Conservation (phyloP, 2,329 filamentous ascomycete genomes). For the Trichoderma simmonsii region DNA sequence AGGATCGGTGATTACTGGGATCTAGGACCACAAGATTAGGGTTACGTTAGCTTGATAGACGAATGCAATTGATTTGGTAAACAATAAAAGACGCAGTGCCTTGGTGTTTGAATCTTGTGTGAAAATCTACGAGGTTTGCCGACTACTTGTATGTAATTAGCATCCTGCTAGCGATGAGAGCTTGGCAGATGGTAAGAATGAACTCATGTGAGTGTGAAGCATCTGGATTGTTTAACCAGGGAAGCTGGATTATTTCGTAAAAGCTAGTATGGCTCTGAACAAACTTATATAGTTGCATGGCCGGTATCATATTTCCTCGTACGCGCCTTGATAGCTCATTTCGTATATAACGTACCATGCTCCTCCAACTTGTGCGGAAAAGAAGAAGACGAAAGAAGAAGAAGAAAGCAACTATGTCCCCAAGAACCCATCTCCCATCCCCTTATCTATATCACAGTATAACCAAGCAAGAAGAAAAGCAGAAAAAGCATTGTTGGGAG, state of each 20-base stretch:
- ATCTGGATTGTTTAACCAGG: neutral
- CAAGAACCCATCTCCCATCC: neutral
- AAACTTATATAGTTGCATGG: neutral
- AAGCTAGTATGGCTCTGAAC: neutral
- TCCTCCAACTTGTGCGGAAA: neutral
- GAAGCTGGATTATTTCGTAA: neutral
- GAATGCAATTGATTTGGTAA: conserved; percentile 16
- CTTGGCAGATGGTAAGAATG: neutral
- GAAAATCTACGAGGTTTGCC: neutral
- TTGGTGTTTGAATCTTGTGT: neutral
- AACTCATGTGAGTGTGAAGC: neutral
- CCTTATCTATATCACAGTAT: neutral
- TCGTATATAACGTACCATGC: neutral
- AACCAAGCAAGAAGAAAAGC: neutral
- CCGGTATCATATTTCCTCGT: neutral
- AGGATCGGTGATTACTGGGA: neutral
- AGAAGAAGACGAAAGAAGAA: neutral
- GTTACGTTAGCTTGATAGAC: conserved; percentile 22
- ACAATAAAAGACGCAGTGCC: neutral
- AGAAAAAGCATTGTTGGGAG: neutral
- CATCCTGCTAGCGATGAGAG: neutral
- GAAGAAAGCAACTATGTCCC: neutral
- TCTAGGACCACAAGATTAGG: neutral
- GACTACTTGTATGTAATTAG: neutral
- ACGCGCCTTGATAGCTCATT: neutral